Conservation (phyloP, 2,329 filamentous ascomycete genomes). For the Periconia digitata region DNA sequence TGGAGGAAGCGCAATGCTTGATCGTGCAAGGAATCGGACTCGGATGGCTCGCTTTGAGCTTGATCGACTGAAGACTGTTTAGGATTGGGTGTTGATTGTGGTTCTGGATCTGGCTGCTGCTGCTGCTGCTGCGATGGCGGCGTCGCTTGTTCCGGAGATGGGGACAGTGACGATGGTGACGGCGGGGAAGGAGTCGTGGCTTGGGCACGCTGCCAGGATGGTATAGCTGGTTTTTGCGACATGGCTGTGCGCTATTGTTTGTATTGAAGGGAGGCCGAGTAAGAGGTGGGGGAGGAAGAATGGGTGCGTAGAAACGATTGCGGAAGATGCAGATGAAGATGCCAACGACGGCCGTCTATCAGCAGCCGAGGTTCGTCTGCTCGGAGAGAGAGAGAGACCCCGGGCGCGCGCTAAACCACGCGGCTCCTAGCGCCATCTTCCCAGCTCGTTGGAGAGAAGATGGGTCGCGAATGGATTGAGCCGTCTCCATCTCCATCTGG, state of each 20-base stretch:
- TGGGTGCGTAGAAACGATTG: background rate
- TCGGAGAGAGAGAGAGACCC: slow-evolving; percentile 1
- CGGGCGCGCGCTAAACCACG: slow-evolving; percentile 6
- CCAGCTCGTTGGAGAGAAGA: background rate
- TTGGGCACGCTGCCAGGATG: slow-evolving; percentile 39
- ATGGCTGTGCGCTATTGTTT: background rate
- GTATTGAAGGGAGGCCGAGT: background rate
- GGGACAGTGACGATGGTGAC: slow-evolving; percentile 5
- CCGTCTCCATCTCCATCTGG: background rate
- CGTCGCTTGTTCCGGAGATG: slow-evolving; percentile 14
- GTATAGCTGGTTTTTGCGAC: slow-evolving; percentile 24
- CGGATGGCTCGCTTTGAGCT: background rate
- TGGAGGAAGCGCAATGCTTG: slow-evolving; percentile 76
- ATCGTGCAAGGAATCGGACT: slow-evolving; percentile 49
- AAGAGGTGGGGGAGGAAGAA: background rate
- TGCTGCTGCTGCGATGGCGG: slow-evolving; percentile 15
- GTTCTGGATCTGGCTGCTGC: slow-evolving; percentile 13
- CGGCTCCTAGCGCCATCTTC: slow-evolving; percentile 1
- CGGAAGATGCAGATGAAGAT: background rate
- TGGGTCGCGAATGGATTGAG: slow-evolving; percentile 2
- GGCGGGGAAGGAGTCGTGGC: background rate
- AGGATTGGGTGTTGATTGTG: slow-evolving; percentile 2
- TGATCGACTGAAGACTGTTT: slow-evolving; percentile 16
- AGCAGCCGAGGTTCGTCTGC: background rate
- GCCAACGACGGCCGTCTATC: no score